Conservation (phyloP, 2,329 filamentous ascomycete genomes). For the Fusarium nematophilum region DNA sequence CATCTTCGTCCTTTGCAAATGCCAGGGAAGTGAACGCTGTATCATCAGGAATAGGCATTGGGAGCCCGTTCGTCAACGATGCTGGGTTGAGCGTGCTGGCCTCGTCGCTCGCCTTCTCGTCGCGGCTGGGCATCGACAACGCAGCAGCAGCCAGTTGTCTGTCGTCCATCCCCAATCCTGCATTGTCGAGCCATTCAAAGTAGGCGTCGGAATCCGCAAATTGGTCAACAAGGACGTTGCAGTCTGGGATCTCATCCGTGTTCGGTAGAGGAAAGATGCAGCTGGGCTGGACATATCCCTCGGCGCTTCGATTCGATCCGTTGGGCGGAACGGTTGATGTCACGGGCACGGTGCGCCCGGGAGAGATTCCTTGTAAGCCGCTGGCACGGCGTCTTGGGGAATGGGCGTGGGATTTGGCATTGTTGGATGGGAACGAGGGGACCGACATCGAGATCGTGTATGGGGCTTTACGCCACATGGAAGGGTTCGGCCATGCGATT, state of each 20-base stretch:
- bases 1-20: slow-evolving; percentile 50
- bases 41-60: slow-evolving; percentile 13
- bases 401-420: slow-evolving; percentile 70
- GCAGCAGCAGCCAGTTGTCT: neutral
- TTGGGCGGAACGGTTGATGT: slow-evolving; percentile 1
- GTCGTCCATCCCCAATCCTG: slow-evolving; percentile 28
- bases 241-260: neutral
- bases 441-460: slow-evolving; percentile 55
- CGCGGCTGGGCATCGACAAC: slow-evolving; percentile 11
- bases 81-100: slow-evolving; percentile 57
- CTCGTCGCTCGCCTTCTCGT: slow-evolving; percentile 51
- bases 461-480: slow-evolving; percentile 71
- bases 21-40: slow-evolving; percentile 24
- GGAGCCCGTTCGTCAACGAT: slow-evolving; percentile 22
- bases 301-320: neutral
- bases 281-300: neutral
- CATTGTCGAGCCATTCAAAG: slow-evolving; percentile 44
- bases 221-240: slow-evolving; percentile 24
- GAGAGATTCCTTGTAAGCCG: neutral
- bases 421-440: slow-evolving; percentile 56
- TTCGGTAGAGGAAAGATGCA: slow-evolving; percentile 2
- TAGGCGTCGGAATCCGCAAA: slow-evolving; percentile 42
- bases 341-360: neutral
- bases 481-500: slow-evolving; percentile 83
- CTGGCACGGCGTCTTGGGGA: slow-evolving; percentile 61